A percentile compares a stretch with the other conserved stretches of the same genome.
Evolutionary conservation across 805 yeast genomes (phyloP).

Genomic region (Myxozyma udenii): DNA sequence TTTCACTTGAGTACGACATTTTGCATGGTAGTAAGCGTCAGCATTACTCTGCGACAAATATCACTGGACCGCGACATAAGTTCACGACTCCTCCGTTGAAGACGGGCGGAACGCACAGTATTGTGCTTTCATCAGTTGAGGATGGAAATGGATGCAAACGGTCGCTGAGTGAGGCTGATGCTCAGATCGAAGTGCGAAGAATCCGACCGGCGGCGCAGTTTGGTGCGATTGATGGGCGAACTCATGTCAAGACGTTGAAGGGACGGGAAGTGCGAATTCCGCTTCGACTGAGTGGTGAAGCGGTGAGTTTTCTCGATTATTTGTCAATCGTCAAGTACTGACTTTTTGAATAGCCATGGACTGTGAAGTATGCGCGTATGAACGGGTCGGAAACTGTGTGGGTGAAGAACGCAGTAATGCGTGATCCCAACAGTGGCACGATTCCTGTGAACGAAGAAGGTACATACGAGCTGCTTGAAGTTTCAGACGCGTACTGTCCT

Average conservation of each 20-base stretch:
- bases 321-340: background rate
- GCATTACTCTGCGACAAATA: conserved; percentile 44
- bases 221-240: conserved; percentile 41
- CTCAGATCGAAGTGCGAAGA: conserved; percentile 62
- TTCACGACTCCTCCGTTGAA: conserved; percentile 56
- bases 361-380: conserved; percentile 33
- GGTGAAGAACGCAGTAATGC: background rate
- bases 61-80: conserved; percentile 39
- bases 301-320: conserved; percentile 25
- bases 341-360: conserved; percentile 41
- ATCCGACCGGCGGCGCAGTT: conserved; percentile 62
- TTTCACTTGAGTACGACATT: conserved; percentile 64
- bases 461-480: conserved; percentile 44
- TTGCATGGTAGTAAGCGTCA: conserved; percentile 52
- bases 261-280: conserved; percentile 63
- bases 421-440: conserved; percentile 31
- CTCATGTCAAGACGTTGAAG: conserved; percentile 41
- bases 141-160: conserved; percentile 81
- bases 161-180: conserved; percentile 61
- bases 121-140: conserved; percentile 59
- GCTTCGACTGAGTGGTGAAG: conserved; percentile 54
- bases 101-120: conserved; percentile 69
- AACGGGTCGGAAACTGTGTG: conserved; percentile 1
- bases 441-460: conserved; percentile 49
- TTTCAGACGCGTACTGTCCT: conserved; percentile 52